These are phyloP conservation scores for Saccharomycopsis babjevae DNA, from an alignment of 805 yeast species.

Conservation along the genomic window DNA sequence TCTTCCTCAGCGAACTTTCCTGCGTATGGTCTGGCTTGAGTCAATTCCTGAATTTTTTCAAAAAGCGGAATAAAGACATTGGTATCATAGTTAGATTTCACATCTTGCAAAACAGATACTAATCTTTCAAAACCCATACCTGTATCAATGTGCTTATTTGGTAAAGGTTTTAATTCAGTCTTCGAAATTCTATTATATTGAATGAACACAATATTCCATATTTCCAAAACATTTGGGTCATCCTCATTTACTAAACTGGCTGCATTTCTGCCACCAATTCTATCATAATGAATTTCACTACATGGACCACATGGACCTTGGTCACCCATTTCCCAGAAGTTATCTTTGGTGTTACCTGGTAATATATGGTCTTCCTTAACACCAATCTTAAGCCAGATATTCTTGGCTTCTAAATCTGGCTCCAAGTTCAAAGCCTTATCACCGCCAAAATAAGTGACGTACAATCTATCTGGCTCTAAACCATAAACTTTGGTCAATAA, in stretches of 20 bases:
- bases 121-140: constrained; percentile 99
- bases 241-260: constrained; percentile 84
- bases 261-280: constrained; percentile 98
- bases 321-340: constrained; percentile 99
- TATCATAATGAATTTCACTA: constrained; percentile 93
- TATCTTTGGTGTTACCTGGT: constrained; percentile 84
- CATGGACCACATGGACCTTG: constrained; percentile 99
- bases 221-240: constrained; percentile 95
- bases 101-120: constrained; percentile 88
- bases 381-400: constrained; percentile 79
- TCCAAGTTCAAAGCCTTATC: constrained; percentile 71
- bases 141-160: constrained; percentile 93
- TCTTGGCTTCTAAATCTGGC: constrained; percentile 90
- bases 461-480: constrained; percentile 66
- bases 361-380: constrained; percentile 85
- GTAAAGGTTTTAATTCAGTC: constrained; percentile 67
- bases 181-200: constrained; percentile 94
- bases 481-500: constrained; percentile 79
- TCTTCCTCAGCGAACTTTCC: constrained; percentile 94
- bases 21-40: constrained; percentile 82
- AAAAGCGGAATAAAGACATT: constrained; percentile 92
- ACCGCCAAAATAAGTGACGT: constrained; percentile 96
- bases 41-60: constrained; percentile 75
- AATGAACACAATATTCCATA: constrained; percentile 96
- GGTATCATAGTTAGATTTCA: constrained; percentile 89